phyloP scores from a whole-genome alignment of 768 basidiomycete species.

The Jaapia argillacea region DNA sequence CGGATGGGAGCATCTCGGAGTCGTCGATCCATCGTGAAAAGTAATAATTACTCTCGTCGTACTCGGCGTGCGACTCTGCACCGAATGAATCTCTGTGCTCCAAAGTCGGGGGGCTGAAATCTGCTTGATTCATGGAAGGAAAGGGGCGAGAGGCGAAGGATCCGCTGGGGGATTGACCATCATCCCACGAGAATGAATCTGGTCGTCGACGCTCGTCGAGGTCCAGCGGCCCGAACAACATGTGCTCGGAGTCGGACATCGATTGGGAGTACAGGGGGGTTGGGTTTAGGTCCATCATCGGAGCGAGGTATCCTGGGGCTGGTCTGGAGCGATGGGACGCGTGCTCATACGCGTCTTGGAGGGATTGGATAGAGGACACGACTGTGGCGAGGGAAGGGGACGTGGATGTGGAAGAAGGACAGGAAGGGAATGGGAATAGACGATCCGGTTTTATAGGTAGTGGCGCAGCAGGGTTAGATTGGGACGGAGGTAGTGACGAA shows the following conservation, averaged over 20 bases:
- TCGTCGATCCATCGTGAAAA: constrained; percentile 59
- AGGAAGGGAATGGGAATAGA: constrained; percentile 11
- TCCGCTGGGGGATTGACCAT: too few species aligned
- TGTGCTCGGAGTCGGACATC: constrained; percentile 34
- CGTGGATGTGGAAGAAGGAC: constrained; percentile 14
- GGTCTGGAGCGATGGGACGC: too few species aligned
- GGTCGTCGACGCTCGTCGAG: constrained; percentile 33
- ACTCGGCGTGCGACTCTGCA: constrained; percentile 26
- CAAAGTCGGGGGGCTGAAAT: constrained; percentile 30
- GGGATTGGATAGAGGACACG: too few species aligned
- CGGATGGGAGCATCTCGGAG: constrained; percentile 29
- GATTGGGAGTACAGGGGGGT: constrained; percentile 20
- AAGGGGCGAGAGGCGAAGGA: constrained; percentile 28
- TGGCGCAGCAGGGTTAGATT: too few species aligned
- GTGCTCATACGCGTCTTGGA: too few species aligned
- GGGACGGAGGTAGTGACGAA: too few species aligned
- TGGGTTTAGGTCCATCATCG: too few species aligned
- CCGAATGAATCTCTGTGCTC: constrained; percentile 26
- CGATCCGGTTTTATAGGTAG: constrained; percentile 25
- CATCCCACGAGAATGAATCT: constrained; percentile 26
- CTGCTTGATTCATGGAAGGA: constrained; percentile 29
- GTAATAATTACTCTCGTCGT: constrained; percentile 29
- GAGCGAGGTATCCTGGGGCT: too few species aligned
- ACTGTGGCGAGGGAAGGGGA: constrained; percentile 11
- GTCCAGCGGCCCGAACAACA: constrained; percentile 52